Conservation (phyloP, 2,329 filamentous ascomycete species). For the Pseudopithomyces chartarum region DNA sequence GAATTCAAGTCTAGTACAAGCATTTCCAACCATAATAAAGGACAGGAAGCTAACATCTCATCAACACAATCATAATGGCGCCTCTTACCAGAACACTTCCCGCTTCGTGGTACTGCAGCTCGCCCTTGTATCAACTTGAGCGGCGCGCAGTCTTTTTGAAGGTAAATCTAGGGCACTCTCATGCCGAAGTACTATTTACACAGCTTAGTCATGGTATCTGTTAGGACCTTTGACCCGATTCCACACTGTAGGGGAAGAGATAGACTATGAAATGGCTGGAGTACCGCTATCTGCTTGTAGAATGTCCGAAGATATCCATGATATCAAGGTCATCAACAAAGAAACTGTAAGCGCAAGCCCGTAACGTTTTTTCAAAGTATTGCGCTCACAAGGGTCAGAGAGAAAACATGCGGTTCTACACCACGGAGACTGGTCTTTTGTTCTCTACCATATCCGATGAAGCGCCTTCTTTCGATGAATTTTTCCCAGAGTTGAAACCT, state of each 20-base stretch:
- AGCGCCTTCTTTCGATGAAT: conserved; percentile 57
- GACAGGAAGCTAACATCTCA: no score
- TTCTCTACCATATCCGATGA: conserved; percentile 58
- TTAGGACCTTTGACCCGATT: conserved; percentile 60
- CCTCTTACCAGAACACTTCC: conserved; percentile 51
- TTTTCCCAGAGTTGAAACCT: conserved; percentile 58
- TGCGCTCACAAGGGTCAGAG: conserved; percentile 23
- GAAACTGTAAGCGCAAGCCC: conserved; percentile 34
- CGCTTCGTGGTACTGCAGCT: conserved; percentile 59
- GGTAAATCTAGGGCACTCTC: conserved; percentile 24
- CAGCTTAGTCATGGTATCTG: conserved; percentile 56
- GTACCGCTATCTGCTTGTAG: conserved; percentile 48
- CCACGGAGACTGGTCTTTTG: conserved; percentile 59
- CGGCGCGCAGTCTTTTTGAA: conserved; percentile 57
- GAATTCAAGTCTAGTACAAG: no score
- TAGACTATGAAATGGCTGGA: conserved; percentile 59
- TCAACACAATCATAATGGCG: conserved; percentile 12
- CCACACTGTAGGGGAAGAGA: conserved; percentile 44
- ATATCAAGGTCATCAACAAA: conserved; percentile 47
- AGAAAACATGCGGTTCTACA: conserved; percentile 40
- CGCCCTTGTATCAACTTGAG: conserved; percentile 56
- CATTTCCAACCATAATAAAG: no score
- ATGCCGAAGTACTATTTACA: background rate
- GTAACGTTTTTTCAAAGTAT: background rate
- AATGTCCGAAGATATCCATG: conserved; percentile 36